Evolutionary conservation across 306 rosid species (phyloP).

Genomic region (Leucaena leucocephala): DNA sequence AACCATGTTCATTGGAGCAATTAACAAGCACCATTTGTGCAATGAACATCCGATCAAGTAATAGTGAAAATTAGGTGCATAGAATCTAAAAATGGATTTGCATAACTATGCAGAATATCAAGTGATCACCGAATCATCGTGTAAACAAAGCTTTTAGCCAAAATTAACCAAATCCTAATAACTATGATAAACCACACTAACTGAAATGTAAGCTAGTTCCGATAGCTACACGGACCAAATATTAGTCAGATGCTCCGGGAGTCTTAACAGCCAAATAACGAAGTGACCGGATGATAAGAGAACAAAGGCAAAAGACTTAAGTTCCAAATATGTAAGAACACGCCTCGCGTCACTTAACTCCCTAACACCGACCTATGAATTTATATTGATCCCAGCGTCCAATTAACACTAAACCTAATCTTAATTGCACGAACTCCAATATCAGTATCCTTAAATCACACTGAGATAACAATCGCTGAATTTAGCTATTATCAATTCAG

Average conservation of each 20-base stretch:
- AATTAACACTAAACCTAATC: not conserved
- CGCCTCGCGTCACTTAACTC: not conserved
- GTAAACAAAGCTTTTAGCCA: not conserved
- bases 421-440: not conserved
- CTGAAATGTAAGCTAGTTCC: not conserved
- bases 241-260: not conserved
- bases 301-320: slow-evolving; percentile 1
- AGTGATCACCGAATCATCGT: not conserved
- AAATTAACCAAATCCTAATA: slow-evolving; percentile 10
- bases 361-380: not conserved
- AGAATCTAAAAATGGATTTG: slow-evolving; percentile 1
- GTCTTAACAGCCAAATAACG: not conserved
- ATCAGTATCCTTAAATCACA: not conserved
- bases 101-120: not conserved
- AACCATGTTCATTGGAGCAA: slow-evolving; percentile 25
- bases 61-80: not conserved
- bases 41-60: slow-evolving; percentile 12
- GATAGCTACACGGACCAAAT: not conserved
- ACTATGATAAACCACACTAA: slow-evolving; percentile 1
- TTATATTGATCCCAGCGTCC: not conserved
- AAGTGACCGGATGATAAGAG: not conserved
- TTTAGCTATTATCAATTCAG: not conserved
- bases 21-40: slow-evolving; percentile 10
- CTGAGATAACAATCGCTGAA: not conserved
- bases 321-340: slow-evolving; percentile 5